Conservation (phyloP, 306 rosid species). For the Corylus heterophylla region DNA sequence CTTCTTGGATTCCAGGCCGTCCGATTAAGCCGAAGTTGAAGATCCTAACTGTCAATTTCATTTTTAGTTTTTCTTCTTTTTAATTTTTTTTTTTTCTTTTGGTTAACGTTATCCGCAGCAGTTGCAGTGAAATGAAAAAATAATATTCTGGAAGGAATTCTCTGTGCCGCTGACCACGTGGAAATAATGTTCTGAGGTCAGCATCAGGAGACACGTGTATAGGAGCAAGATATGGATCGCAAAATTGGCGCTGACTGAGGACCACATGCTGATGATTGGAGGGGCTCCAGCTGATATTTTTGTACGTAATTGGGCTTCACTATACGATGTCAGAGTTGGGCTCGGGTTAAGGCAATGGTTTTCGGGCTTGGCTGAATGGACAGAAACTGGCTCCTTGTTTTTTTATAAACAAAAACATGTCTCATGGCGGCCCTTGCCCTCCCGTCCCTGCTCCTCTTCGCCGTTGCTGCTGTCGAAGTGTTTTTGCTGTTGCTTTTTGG, state of each 20-base stretch:
- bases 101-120: constrained; percentile 16
- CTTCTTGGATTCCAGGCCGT: constrained; percentile 42
- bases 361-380: too few relatives aligned
- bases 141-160: background rate
- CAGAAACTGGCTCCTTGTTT: too few relatives aligned
- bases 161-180: constrained; percentile 3
- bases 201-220: background rate
- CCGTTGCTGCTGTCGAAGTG: too few relatives aligned
- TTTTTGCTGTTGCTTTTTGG: too few relatives aligned
- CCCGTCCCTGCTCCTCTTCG: too few relatives aligned
- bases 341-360: too few relatives aligned
- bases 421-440: too few relatives aligned
- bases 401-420: too few relatives aligned
- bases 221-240: background rate
- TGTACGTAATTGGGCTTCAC: too few relatives aligned
- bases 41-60: constrained; percentile 41
- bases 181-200: background rate
- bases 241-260: background rate
- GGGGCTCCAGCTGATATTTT: too few relatives aligned
- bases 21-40: constrained; percentile 31
- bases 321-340: too few relatives aligned
- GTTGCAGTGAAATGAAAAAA: background rate
- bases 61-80: background rate
- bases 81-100: background rate
- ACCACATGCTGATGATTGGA: background rate